A percentile compares a stretch with the other conserved stretches of the same genome.
These are phyloP conservation scores for Neonectria punicea DNA, from an alignment of 2,329 filamentous ascomycete species.

Conservation along the genomic window DNA sequence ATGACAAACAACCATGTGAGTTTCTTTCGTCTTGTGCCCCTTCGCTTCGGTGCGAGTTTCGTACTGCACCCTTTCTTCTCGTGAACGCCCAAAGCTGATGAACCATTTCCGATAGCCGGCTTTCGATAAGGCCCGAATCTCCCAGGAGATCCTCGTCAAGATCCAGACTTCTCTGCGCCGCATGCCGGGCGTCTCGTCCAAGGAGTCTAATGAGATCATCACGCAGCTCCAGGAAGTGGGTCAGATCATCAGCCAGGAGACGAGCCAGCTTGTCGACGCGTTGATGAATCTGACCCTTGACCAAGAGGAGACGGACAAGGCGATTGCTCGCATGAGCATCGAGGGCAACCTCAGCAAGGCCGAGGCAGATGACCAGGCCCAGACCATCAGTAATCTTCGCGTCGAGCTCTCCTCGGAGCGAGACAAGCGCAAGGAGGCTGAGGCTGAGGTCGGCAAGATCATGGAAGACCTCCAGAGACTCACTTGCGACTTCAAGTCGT, in stretches of 20 bases:
- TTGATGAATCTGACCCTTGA: conserved; percentile 51
- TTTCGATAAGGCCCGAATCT: conserved; percentile 47
- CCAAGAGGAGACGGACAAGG: conserved; percentile 52
- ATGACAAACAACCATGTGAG: conserved; percentile 53
- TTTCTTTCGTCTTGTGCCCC: conserved; percentile 19
- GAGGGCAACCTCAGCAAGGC: conserved; percentile 51
- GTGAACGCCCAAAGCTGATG: conserved; percentile 1
- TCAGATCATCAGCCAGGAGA: conserved; percentile 52
- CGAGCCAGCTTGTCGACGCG: conserved; percentile 52
- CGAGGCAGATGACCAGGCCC: conserved; percentile 46
- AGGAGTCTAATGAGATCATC: conserved; percentile 49
- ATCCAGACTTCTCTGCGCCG: conserved; percentile 52
- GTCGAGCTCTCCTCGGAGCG: conserved; percentile 47
- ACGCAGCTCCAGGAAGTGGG: conserved; percentile 51
- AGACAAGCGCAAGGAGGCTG: conserved; percentile 44
- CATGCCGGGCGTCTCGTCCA: conserved; percentile 51
- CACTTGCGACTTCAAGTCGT: conserved; percentile 42
- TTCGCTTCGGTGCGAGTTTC: background rate
- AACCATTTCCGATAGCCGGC: conserved; percentile 42
- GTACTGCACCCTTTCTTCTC: background rate
- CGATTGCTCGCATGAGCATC: conserved; percentile 52
- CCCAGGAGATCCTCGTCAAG: conserved; percentile 51
- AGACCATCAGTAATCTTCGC: conserved; percentile 46
- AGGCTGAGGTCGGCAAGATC: conserved; percentile 43
- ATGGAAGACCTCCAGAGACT: conserved; percentile 43